Base-by-base conservation (phyloP, 2,329 filamentous ascomycete species). In the Xylaria sp. region DNA sequence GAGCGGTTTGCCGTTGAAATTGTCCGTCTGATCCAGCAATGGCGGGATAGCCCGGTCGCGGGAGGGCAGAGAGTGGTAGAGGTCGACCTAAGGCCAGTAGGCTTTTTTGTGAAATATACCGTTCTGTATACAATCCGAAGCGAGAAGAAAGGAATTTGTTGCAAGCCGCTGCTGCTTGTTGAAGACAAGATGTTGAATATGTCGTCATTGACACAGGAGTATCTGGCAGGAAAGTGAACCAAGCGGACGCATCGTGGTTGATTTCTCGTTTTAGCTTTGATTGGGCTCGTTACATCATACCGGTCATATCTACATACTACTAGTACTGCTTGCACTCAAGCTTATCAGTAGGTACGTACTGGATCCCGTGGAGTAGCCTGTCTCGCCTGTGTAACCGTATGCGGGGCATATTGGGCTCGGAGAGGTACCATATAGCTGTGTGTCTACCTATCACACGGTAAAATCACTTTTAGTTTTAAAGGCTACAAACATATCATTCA, bases 201-300 rank as follows among this genome's bases (percentile, higher is more conserved):
- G 55, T 37, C 63, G 61, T 66, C 74, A 77, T 76, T 67, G 69
- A 68, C 68, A 37, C 12, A 66, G 52, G 66, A 66, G 68, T 41
- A 70, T 48, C 13, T 20, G 52, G 69, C 54, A 68, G 63, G 62
- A 64, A 55, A 70, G 60, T 58, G 60, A 55, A 70, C 62, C 63
- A 68, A 64, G 59, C 61, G 58, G 23, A 60, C 63, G 54, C 44
- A 25, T 65, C 37, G 52, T 39, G 20, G 10, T 66, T 66, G 63
- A 69, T 56, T 66, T 15, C 44, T 57, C 12, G 39, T 58, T 25
- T 12, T 37, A 56, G 25, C 32, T n/a, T 44, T 61, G 70, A 65
- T 70, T 65, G 54, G 62, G 50, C 67, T 68, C 63, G 63, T 74
- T 76, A 75, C 73, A 74, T 75, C 72, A 75, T 75, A 72, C 48